Evolutionary conservation across 495 filamentous ascomycete species (phyloP).

Genomic region (Aspergillus wentii): DNA sequence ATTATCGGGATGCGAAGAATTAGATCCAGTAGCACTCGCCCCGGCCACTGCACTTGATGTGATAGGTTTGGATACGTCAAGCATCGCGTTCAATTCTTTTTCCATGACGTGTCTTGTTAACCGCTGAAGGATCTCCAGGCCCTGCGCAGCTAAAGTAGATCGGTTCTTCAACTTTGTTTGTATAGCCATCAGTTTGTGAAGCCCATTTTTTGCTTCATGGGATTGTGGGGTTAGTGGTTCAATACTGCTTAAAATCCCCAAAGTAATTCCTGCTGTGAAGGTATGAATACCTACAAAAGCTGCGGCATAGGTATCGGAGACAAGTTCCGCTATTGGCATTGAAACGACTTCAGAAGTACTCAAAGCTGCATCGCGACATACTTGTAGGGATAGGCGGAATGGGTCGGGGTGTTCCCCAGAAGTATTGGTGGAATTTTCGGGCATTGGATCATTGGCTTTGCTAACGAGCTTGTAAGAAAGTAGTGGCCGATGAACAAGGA

Average conservation of each 20-base stretch:
- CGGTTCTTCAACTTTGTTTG: slow-evolving; percentile 15
- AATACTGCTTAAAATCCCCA: slow-evolving; percentile 23
- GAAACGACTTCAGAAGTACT: slow-evolving; percentile 13
- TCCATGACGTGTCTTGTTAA: slow-evolving; percentile 22
- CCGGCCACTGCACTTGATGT: not conserved
- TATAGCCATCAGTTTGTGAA: slow-evolving; percentile 17
- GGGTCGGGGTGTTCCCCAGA: not conserved
- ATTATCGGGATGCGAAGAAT: not conserved
- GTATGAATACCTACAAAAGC: slow-evolving; percentile 27
- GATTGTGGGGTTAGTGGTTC: slow-evolving; percentile 14
- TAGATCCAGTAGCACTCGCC: not conserved
- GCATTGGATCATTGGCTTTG: not conserved
- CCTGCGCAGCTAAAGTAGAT: slow-evolving; percentile 18
- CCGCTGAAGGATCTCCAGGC: slow-evolving; percentile 19
- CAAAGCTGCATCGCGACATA: slow-evolving; percentile 23
- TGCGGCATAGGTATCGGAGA: slow-evolving; percentile 23
- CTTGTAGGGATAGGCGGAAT: slow-evolving; percentile 8
- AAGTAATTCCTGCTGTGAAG: slow-evolving; percentile 22
- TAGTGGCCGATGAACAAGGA: slow-evolving; percentile 21
- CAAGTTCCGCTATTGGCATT: slow-evolving; percentile 12
- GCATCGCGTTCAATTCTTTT: slow-evolving; percentile 23
- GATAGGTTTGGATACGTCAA: slow-evolving; percentile 2
- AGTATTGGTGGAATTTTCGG: too few relatives aligned
- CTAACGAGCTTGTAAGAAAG: slow-evolving; percentile 13
- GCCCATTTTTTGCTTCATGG: slow-evolving; percentile 13